Base-by-base conservation (phyloP, 1,284 basidiomycete genomes). In the Baeospora myosura region DNA sequence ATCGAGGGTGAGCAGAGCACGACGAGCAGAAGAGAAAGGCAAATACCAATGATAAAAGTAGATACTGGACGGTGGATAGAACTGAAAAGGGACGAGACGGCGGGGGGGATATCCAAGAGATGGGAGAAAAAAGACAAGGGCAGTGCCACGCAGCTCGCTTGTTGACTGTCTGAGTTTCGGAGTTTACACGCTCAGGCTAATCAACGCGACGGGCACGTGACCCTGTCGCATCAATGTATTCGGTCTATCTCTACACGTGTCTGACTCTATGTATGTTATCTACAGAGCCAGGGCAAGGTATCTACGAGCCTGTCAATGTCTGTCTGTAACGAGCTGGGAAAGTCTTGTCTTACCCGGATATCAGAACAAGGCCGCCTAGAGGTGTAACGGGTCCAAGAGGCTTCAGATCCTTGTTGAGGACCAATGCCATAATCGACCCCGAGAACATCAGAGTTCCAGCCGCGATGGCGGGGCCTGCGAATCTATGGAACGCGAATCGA, bases 301-400 rank as follows among this genome's bases (percentile, higher is more conserved):
- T 41, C 76, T 79, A 38, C 5, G 11, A 35, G 17, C 17, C 35
- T n/a, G 7, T 18, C n/a, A 14, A 40, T 20, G 21, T 16, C 12
- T 22, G 10, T 26, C 24, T 28, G 17, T n/a, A 3, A 28, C 11
- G 4, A 2, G 5, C 41, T n/a, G 17, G 7, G 16, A 34, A 17
- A 29, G 5, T 16, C 7, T 6, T 10, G 29, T 48, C 81, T 68
- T 56, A 89, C 85, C 88, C 88, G 40, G 78, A 76, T 53, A 89
- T 87, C 81, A 88, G 83, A 2, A 76, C 50, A 18, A 74, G 47
- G 2, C 81, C 88, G 2, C 87, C 88, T 14, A 90, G 49, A 0
- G 88, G 88, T 10, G 88, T 90, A 34, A 88, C 59, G 2, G 85
- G 86, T 0, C 86, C 88, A 33, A 89, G 55, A 45, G 76, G 69